phyloP scores from a whole-genome alignment of 2,329 filamentous ascomycete species.

The Sporothrix pallida region DNA sequence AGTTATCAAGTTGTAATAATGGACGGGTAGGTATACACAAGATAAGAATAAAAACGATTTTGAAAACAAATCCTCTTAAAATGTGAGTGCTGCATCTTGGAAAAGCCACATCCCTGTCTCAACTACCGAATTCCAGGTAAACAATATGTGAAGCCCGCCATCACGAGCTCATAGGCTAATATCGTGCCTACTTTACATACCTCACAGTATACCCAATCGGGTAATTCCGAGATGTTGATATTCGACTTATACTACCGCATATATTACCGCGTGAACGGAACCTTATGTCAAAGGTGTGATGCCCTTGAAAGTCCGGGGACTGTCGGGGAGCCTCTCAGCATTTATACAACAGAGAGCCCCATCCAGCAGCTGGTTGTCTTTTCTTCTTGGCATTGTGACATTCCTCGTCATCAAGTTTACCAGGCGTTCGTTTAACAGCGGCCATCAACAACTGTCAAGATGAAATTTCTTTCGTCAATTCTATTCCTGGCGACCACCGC shows the following conservation, averaged over 20 bases:
- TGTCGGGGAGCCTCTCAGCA: neutral
- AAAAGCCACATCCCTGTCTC: neutral
- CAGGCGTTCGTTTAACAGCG: no score
- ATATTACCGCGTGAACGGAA: neutral
- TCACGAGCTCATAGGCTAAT: neutral
- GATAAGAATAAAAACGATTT: neutral
- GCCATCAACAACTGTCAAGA: slow-evolving; percentile 17
- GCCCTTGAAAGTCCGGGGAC: neutral
- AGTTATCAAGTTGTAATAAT: neutral
- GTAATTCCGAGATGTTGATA: neutral
- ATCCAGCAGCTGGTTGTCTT: neutral
- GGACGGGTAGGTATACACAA: neutral
- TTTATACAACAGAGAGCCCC: neutral
- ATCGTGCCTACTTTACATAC: no score
- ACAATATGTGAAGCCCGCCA: neutral
- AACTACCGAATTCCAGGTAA: neutral
- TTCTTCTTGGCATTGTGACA: neutral
- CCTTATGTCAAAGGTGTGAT: no score
- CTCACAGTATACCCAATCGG: neutral
- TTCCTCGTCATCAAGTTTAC: neutral
- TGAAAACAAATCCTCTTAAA: neutral
- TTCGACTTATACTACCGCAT: neutral
- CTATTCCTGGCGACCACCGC: slow-evolving; percentile 36
- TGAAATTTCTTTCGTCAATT: slow-evolving; percentile 39
- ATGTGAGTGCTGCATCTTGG: neutral